phyloP scores from a whole-genome alignment of 805 yeast genomes.

The Barnettozyma pratensis region DNA sequence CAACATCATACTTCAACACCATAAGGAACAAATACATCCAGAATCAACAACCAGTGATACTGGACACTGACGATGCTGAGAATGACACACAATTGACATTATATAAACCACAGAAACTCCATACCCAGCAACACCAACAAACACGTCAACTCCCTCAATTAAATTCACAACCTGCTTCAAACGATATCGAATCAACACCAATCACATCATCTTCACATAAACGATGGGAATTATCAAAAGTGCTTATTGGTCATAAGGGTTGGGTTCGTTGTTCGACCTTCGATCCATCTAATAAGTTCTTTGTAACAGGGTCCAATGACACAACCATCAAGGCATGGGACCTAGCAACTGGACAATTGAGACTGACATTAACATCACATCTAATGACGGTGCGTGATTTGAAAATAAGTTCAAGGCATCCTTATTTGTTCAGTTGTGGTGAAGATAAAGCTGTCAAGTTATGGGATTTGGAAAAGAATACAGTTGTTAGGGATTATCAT shows the following conservation, averaged over 20 bases:
- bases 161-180: neutral
- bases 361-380: slow-evolving; percentile 83
- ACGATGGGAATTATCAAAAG: slow-evolving; percentile 68
- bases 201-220: slow-evolving; percentile 32
- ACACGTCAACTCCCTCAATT: neutral
- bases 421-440: slow-evolving; percentile 86
- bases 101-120: neutral
- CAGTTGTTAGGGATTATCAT: slow-evolving; percentile 79
- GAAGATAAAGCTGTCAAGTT: slow-evolving; percentile 92
- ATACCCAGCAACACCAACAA: neutral
- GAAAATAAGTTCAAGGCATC: slow-evolving; percentile 67
- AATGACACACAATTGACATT: neutral
- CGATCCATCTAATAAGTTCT: slow-evolving; percentile 88
- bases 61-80: neutral
- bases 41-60: neutral
- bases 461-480: slow-evolving; percentile 92
- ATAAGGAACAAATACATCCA: neutral
- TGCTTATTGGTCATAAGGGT: slow-evolving; percentile 86
- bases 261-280: slow-evolving; percentile 82
- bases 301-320: slow-evolving; percentile 88
- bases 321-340: slow-evolving; percentile 91
- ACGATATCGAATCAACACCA: neutral
- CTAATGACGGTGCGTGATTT: slow-evolving; percentile 82
- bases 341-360: slow-evolving; percentile 61
- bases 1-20: neutral